A percentile compares a stretch with the other conserved stretches of the same genome.
These are phyloP conservation scores for Rhododendron williamsianum DNA, from an alignment of 148 eudicot species.

Conservation along the genomic window DNA sequence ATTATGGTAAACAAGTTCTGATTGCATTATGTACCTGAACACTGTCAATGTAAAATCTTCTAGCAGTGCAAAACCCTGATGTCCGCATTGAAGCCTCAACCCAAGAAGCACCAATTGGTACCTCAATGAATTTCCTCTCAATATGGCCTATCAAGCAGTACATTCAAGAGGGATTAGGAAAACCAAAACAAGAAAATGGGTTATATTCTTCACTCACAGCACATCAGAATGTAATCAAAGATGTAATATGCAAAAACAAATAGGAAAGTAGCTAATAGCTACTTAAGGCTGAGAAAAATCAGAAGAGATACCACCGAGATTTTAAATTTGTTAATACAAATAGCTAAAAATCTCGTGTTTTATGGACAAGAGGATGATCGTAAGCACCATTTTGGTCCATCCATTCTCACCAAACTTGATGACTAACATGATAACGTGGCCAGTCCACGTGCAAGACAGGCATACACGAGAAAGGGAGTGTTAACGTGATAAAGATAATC, in stretches of 20 bases:
- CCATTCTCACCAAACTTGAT: not conserved
- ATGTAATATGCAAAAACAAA: not conserved
- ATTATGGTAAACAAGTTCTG: constrained; percentile 3
- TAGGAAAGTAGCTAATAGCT: not conserved
- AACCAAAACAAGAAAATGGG: not conserved
- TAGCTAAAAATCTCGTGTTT: not conserved
- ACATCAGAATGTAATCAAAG: not conserved
- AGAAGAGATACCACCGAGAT: not conserved
- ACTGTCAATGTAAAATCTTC: constrained; percentile 74
- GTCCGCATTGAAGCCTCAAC: constrained; percentile 90
- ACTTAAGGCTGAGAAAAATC: constrained; percentile 4
- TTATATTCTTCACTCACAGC: constrained; percentile 1
- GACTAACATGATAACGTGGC: not conserved
- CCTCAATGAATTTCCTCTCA: constrained; percentile 82
- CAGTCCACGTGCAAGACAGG: not conserved
- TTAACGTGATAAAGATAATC: not conserved
- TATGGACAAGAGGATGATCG: not conserved
- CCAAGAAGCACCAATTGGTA: constrained; percentile 96
- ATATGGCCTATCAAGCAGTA: constrained; percentile 57
- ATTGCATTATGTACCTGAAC: constrained; percentile 61
- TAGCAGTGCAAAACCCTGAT: constrained; percentile 81
- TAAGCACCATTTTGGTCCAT: not conserved
- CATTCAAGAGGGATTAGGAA: not conserved
- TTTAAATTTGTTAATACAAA: not conserved
- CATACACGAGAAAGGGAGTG: not conserved